Conservation (phyloP, 1,284 basidiomycete species). For the Microbotryomycetes sp. region DNA sequence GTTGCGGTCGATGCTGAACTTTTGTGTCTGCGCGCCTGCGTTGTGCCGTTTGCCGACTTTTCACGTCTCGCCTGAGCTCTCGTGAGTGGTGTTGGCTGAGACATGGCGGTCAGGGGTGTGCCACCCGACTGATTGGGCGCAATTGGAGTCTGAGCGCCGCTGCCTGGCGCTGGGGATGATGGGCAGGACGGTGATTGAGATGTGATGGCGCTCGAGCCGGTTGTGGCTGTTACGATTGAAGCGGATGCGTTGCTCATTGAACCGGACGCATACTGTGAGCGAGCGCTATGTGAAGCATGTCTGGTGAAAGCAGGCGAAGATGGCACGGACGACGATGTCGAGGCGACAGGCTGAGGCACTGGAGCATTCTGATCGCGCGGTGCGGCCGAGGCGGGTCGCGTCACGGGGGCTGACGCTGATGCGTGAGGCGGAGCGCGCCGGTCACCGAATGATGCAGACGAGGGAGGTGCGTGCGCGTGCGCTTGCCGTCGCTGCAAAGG, state of each 20-base stretch:
- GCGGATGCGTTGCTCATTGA: too few species aligned
- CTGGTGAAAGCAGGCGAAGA: conserved; percentile 1
- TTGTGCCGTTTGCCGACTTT: neutral
- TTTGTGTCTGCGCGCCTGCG: too few species aligned
- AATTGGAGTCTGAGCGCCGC: neutral
- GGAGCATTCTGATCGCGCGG: neutral
- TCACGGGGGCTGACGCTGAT: conserved; percentile 1
- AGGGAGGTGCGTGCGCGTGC: conserved; percentile 4
- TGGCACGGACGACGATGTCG: neutral
- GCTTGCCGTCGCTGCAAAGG: conserved; percentile 8
- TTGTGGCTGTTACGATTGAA: neutral
- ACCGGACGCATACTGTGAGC: neutral
- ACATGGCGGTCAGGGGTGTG: neutral
- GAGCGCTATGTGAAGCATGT: too few species aligned
- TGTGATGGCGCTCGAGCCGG: too few species aligned
- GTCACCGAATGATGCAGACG: neutral
- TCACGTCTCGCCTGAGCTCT: neutral
- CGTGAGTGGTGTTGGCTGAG: neutral
- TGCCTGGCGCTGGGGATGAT: neutral
- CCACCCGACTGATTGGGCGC: neutral
- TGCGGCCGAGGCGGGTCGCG: conserved; percentile 8
- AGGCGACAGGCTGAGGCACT: neutral
- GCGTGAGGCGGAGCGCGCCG: neutral
- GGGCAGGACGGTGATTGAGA: neutral
- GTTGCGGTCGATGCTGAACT: too few species aligned